Percentiles rank a stretch among this genome's conserved stretches.
phyloP scores from a whole-genome alignment of 2,329 filamentous ascomycete genomes.

The Fusarium protoensiforme region DNA sequence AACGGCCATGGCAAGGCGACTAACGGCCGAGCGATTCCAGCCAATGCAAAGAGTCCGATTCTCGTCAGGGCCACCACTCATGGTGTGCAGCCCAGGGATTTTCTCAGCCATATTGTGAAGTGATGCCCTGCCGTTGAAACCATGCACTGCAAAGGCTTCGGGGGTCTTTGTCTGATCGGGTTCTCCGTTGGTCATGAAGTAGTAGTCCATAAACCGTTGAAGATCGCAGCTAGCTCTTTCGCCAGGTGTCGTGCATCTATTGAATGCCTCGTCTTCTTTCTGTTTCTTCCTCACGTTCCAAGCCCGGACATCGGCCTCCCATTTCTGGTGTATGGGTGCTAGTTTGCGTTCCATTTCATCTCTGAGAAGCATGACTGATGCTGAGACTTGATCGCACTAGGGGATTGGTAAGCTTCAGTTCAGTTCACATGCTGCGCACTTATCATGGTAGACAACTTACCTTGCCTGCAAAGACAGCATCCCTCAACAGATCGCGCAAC shows the following conservation, averaged over 20 bases:
- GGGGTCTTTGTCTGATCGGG: constrained; percentile 1
- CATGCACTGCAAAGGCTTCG: constrained; percentile 1
- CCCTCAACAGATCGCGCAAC: background rate
- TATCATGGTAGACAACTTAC: background rate
- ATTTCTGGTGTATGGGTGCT: background rate
- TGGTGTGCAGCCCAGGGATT: background rate
- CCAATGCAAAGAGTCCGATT: background rate
- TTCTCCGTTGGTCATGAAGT: constrained; percentile 19
- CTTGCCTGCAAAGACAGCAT: background rate
- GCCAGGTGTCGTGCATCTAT: constrained; percentile 1
- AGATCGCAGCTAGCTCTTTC: background rate
- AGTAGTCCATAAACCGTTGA: constrained; percentile 4
- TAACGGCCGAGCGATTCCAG: background rate
- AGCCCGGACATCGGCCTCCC: background rate
- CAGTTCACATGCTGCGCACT: background rate
- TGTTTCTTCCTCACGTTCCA: background rate
- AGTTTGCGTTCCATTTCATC: constrained; percentile 12
- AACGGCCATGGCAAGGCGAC: background rate
- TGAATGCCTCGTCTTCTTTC: constrained; percentile 1
- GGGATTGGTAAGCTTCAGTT: background rate
- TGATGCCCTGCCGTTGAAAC: background rate
- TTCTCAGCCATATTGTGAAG: background rate
- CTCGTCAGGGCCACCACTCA: background rate
- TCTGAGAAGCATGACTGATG: background rate
- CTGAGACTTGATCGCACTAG: constrained; percentile 2